Conservation (phyloP, 2,329 filamentous ascomycete species). For the Pseudogymnoascus sp. region DNA sequence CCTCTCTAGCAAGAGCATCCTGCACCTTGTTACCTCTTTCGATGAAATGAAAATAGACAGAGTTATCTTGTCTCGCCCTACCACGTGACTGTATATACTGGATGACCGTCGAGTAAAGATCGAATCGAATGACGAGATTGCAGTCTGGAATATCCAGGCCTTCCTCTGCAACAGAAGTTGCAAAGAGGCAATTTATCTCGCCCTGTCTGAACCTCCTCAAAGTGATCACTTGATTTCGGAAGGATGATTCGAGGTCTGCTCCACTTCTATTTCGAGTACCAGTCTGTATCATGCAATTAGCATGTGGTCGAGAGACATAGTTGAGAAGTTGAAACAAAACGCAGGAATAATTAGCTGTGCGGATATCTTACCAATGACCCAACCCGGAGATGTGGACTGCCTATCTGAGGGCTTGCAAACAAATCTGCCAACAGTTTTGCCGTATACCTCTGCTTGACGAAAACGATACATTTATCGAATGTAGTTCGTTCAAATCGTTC, state of each 20-base stretch:
- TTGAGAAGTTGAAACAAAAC: neutral
- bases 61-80: slow-evolving; percentile 69
- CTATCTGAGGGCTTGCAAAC: slow-evolving; percentile 50
- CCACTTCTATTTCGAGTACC: slow-evolving; percentile 46
- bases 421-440: slow-evolving; percentile 67
- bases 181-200: slow-evolving; percentile 56
- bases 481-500: slow-evolving; percentile 54
- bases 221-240: slow-evolving; percentile 66
- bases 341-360: neutral
- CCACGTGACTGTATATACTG: slow-evolving; percentile 93
- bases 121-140: slow-evolving; percentile 67
- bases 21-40: slow-evolving; percentile 64
- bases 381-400: slow-evolving; percentile 51
- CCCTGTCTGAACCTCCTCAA: slow-evolving; percentile 59
- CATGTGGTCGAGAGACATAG: neutral
- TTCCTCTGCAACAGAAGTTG: slow-evolving; percentile 62
- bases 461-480: slow-evolving; percentile 72
- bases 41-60: slow-evolving; percentile 78
- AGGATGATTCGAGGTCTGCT: slow-evolving; percentile 53
- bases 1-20: slow-evolving; percentile 48
- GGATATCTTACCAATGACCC: slow-evolving; percentile 51
- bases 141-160: slow-evolving; percentile 63
- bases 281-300: slow-evolving; percentile 17
- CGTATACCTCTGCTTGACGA: slow-evolving; percentile 73
- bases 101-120: slow-evolving; percentile 83